phyloP scores from a whole-genome alignment of 148 eudicot species.

The Mesembryanthemum crystallinum region DNA sequence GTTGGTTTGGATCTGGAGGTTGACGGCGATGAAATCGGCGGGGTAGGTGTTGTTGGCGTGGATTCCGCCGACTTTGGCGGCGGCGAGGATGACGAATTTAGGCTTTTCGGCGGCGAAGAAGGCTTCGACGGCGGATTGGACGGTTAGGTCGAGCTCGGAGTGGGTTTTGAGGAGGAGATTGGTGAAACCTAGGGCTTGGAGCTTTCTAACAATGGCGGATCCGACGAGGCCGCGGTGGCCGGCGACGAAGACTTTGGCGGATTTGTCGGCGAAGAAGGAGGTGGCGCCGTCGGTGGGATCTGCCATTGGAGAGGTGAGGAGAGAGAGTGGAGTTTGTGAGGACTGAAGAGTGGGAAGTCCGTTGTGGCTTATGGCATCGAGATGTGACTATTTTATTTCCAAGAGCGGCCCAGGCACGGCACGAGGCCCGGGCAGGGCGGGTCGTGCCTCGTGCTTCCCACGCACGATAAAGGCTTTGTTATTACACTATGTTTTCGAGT shows the following conservation, averaged over 20 bases:
- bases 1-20: constrained; percentile 90
- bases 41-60: constrained; percentile 96
- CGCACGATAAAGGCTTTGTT: no score
- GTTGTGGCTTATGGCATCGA: no score
- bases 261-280: constrained; percentile 46
- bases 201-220: constrained; percentile 74
- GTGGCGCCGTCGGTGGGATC: constrained; percentile 8
- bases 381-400: no score
- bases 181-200: constrained; percentile 49
- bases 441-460: no score
- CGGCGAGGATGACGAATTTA: constrained; percentile 78
- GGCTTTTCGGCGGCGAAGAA: constrained; percentile 81
- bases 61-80: constrained; percentile 97
- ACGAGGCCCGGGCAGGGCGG: no score
- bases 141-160: constrained; percentile 85
- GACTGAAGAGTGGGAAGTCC: no score
- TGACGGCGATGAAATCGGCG: constrained; percentile 81
- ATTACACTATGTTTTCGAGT: no score
- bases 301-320: constrained; percentile 1
- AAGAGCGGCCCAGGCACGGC: no score
- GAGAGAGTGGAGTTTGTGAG: not conserved
- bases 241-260: constrained; percentile 79
- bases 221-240: constrained; percentile 98
- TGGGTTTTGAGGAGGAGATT: constrained; percentile 71
- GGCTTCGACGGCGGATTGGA: constrained; percentile 63